These are phyloP conservation scores for Penicillium digitatum DNA, from an alignment of 2,329 filamentous ascomycete genomes.

Conservation along the genomic window DNA sequence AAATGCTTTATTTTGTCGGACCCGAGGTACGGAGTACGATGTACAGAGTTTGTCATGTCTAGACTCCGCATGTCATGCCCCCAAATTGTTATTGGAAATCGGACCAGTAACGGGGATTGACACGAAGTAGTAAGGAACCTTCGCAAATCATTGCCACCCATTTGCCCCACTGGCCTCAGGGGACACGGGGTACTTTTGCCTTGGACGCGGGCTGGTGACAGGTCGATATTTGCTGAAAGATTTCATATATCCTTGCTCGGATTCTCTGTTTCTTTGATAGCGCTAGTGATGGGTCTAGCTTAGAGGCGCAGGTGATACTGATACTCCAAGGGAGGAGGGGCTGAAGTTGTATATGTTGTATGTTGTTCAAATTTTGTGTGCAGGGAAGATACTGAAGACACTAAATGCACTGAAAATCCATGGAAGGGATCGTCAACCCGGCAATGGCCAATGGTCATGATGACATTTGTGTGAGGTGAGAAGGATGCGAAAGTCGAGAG, in stretches of 20 bases:
- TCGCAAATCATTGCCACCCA: conserved; percentile 8
- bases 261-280: conserved; percentile 14
- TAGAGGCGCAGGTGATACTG: neutral
- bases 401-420: too few relatives aligned
- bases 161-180: conserved; percentile 5
- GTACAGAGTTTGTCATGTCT: neutral
- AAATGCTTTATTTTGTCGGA: conserved; percentile 1
- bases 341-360: neutral
- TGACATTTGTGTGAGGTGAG: neutral
- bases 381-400: too few relatives aligned
- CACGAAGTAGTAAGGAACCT: conserved; percentile 7
- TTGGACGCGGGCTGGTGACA: conserved; percentile 19
- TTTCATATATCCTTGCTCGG: neutral
- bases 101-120: conserved; percentile 2
- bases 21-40: neutral
- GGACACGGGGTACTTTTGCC: conserved; percentile 2
- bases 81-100: conserved; percentile 11
- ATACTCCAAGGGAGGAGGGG: neutral
- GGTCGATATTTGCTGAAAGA: conserved; percentile 10
- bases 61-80: conserved; percentile 7
- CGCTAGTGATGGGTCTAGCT: conserved; percentile 9
- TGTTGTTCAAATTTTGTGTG: too few relatives aligned
- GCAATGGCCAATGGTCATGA: neutral
- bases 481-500: neutral
- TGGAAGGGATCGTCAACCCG: neutral